A percentile compares a stretch with the other conserved stretches of the same genome.
These are phyloP conservation scores for Astraeus odoratus DNA, from an alignment of 768 basidiomycete species.

Conservation along the genomic window DNA sequence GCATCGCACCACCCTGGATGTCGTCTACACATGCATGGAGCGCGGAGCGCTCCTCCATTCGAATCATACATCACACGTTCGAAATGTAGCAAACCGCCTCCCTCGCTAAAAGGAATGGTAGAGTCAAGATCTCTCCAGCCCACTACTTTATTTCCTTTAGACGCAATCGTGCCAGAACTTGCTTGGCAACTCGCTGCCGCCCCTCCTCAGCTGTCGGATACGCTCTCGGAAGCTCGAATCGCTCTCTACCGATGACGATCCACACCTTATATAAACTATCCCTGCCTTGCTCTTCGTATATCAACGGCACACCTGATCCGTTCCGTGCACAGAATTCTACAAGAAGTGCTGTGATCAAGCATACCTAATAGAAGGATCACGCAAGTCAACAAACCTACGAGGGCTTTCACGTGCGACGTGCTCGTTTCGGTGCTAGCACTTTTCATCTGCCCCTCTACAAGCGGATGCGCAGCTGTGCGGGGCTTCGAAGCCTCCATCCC, in stretches of 20 bases:
- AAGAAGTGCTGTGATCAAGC: not conserved
- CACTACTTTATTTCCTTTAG: slow-evolving; percentile 3
- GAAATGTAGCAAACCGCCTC: slow-evolving; percentile 78
- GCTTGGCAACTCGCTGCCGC: slow-evolving; percentile 37
- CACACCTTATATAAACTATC: slow-evolving; percentile 32
- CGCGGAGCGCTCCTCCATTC: slow-evolving; percentile 45
- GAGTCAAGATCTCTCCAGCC: not conserved
- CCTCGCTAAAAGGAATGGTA: slow-evolving; percentile 37
- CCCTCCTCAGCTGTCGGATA: slow-evolving; percentile 35
- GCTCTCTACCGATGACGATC: slow-evolving; percentile 40
- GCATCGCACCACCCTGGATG: slow-evolving; percentile 48
- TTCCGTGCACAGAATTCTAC: slow-evolving; percentile 18
- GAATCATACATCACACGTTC: slow-evolving; percentile 60
- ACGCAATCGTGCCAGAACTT: slow-evolving; percentile 34
- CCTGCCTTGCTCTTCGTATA: slow-evolving; percentile 22
- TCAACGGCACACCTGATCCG: slow-evolving; percentile 24
- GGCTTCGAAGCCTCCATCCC: not conserved
- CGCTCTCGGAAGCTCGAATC: slow-evolving; percentile 36
- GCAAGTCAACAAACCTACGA: slow-evolving; percentile 9
- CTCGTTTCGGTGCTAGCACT: not conserved
- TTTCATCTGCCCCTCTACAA: not conserved
- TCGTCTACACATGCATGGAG: slow-evolving; percentile 67
- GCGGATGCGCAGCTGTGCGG: not conserved
- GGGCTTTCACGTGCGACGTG: slow-evolving; percentile 10
- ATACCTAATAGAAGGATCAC: not conserved